phyloP scores from a whole-genome alignment of 73 alveolate genomes.

The Paramecium tetraurelia region DNA sequence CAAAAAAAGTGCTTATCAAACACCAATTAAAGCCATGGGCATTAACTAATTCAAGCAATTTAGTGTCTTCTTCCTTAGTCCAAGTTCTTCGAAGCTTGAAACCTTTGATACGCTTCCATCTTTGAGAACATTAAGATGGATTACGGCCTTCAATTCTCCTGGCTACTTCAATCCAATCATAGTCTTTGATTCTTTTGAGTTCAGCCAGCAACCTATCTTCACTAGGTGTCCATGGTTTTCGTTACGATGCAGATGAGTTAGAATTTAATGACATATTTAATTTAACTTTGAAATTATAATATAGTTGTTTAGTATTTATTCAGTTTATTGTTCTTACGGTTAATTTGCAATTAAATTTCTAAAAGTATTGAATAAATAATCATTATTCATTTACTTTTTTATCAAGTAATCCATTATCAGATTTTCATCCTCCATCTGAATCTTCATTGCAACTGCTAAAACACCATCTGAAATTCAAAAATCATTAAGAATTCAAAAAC shows the following conservation, averaged over 20 bases:
- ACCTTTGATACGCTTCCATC: constrained; percentile 64
- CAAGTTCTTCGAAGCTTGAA: constrained; percentile 55
- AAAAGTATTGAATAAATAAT: background rate
- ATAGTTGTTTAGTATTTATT: background rate
- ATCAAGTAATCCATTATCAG: background rate
- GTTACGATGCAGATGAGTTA: background rate
- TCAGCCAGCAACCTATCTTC: constrained; percentile 49
- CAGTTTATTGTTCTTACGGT: background rate
- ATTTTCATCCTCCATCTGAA: background rate
- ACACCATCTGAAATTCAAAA: background rate
- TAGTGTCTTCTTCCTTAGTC: constrained; percentile 51
- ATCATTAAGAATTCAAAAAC: background rate
- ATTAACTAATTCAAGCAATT: constrained; percentile 19
- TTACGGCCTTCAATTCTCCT: constrained; percentile 55
- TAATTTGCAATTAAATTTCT: background rate
- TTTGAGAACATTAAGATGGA: constrained; percentile 57
- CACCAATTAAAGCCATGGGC: constrained; percentile 53
- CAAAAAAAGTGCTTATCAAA: constrained; percentile 1
- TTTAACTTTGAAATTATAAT: background rate
- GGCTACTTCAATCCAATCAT: constrained; percentile 59
- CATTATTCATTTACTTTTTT: background rate
- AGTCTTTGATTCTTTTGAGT: background rate
- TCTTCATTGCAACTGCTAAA: background rate
- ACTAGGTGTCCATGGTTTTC: constrained; percentile 59
- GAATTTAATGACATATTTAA: background rate